phyloP scores from a whole-genome alignment of 108 stramenopile species.

The Bacterosira constricta region DNA sequence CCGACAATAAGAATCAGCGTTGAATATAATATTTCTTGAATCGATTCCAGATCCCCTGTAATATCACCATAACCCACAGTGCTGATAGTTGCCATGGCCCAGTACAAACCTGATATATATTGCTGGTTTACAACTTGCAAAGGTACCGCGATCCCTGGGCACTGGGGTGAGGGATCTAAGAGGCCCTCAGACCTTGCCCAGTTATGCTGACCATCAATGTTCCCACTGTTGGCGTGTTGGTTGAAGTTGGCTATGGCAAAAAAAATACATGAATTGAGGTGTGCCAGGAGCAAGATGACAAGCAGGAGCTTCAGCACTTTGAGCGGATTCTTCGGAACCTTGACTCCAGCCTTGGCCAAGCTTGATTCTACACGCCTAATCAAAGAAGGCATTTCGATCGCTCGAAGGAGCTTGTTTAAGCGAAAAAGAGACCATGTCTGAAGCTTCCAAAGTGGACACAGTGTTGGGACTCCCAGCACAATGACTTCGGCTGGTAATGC shows the following conservation, averaged over 20 bases:
- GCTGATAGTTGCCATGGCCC: constrained; percentile 60
- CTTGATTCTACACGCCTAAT: constrained; percentile 30
- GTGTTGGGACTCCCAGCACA: constrained; percentile 12
- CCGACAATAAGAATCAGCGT: constrained; percentile 52
- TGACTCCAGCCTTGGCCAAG: constrained; percentile 35
- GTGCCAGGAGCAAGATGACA: constrained; percentile 43
- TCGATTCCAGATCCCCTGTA: constrained; percentile 40
- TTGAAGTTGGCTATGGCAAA: constrained; percentile 51
- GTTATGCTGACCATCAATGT: constrained; percentile 13
- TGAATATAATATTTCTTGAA: constrained; percentile 51
- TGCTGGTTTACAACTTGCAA: constrained; percentile 13
- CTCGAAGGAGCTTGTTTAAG: constrained; percentile 43
- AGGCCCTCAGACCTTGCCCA: constrained; percentile 38
- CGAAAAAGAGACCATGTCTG: constrained; percentile 54
- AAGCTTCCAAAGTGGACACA: constrained; percentile 48
- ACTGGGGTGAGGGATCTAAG: constrained; percentile 11
- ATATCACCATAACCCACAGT: constrained; percentile 69
- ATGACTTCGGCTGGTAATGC: constrained; percentile 43
- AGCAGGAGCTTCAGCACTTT: constrained; percentile 43
- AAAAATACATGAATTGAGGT: constrained; percentile 49
- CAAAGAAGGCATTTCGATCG: constrained; percentile 29
- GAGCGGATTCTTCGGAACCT: constrained; percentile 46
- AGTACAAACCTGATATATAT: constrained; percentile 58
- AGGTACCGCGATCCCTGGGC: constrained; percentile 31
- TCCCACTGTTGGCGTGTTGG: constrained; percentile 30